phyloP scores from a whole-genome alignment of 192 early-diverging fungal genomes.

The Gonapodya prolifera region DNA sequence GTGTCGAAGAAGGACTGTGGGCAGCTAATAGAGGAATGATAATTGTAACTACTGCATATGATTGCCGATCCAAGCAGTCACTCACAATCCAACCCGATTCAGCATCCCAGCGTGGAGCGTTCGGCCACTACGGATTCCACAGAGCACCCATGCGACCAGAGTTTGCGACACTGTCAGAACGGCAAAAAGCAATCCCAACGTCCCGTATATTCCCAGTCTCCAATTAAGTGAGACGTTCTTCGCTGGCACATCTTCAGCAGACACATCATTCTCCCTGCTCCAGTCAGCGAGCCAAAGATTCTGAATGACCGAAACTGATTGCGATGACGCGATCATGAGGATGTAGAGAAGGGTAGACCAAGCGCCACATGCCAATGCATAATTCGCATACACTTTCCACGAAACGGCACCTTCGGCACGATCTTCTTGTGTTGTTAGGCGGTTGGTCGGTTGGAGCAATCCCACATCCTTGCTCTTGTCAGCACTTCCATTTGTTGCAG shows the following conservation, averaged over 20 bases:
- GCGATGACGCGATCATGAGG: background rate
- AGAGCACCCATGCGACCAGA: background rate
- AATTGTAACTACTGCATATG: too few species aligned
- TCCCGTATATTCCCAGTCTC: background rate
- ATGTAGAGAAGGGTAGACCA: background rate
- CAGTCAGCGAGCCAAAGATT: background rate
- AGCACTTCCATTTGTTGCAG: too few species aligned
- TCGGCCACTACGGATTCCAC: background rate
- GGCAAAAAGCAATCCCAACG: background rate
- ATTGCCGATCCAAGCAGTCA: too few species aligned
- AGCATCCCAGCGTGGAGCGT: background rate
- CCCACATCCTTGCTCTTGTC: too few species aligned
- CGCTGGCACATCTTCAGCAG: background rate
- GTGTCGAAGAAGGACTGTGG: background rate
- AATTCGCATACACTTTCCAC: background rate
- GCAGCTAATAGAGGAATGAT: too few species aligned
- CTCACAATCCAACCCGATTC: background rate
- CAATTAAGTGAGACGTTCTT: background rate
- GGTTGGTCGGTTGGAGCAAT: too few species aligned
- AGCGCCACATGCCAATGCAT: background rate
- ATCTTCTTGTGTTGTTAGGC: too few species aligned
- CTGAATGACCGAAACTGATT: background rate
- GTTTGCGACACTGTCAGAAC: background rate
- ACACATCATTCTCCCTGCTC: background rate
- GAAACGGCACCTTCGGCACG: background rate